These are phyloP conservation scores for Hyphopichia pseudoburtonii DNA, from an alignment of 1,139 yeast species.

Conservation along the genomic window DNA sequence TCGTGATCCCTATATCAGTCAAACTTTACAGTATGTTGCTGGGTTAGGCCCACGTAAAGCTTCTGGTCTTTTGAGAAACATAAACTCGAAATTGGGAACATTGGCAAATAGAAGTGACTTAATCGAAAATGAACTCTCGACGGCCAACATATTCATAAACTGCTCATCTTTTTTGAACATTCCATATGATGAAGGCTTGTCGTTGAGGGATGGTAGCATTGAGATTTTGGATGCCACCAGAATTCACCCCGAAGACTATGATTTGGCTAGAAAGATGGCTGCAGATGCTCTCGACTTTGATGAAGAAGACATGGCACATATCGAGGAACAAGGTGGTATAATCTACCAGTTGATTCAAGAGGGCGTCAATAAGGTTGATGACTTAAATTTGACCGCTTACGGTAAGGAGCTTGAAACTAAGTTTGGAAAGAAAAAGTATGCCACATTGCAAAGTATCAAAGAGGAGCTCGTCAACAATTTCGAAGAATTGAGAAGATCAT, in stretches of 20 bases:
- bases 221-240: constrained; percentile 92
- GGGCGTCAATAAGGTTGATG: constrained; percentile 83
- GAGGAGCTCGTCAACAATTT: constrained; percentile 85
- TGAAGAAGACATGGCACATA: constrained; percentile 86
- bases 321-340: constrained; percentile 79
- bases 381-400: constrained; percentile 84
- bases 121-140: constrained; percentile 74
- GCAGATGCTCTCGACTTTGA: constrained; percentile 96
- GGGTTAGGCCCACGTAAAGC: constrained; percentile 98
- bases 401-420: constrained; percentile 87
- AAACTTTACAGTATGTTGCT: constrained; percentile 71
- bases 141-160: constrained; percentile 82
- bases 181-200: constrained; percentile 59
- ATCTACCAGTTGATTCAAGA: constrained; percentile 79
- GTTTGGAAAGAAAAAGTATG: constrained; percentile 74
- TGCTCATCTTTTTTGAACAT: constrained; percentile 89
- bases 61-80: constrained; percentile 77
- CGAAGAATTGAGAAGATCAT: constrained; percentile 77
- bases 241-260: constrained; percentile 97
- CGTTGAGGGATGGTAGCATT: constrained; percentile 55
- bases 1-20: constrained; percentile 69
- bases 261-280: constrained; percentile 93
- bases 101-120: constrained; percentile 72
- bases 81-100: constrained; percentile 67
- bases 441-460: constrained; percentile 82